Percentiles rank a stretch among this genome's conserved stretches.
phyloP scores from a whole-genome alignment of 495 filamentous ascomycete species.

The Lophiostoma macrostomum region DNA sequence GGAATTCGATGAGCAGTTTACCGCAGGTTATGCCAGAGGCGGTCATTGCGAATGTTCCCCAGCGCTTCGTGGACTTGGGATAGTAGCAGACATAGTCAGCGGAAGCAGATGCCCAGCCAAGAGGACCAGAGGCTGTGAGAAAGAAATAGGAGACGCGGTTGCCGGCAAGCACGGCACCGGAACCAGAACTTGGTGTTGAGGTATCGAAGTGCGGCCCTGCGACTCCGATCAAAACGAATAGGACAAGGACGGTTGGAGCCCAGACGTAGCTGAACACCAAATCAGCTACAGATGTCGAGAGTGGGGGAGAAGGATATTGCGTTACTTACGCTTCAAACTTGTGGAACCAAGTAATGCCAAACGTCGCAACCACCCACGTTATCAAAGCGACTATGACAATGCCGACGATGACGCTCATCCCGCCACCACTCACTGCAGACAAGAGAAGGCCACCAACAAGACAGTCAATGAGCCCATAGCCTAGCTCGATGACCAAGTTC shows the following conservation, averaged over 20 bases:
- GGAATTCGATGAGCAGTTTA: constrained; percentile 22
- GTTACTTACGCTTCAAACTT: constrained; percentile 30
- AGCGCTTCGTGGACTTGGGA: constrained; percentile 24
- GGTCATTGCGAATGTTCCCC: constrained; percentile 23
- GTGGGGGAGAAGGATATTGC: too few species aligned
- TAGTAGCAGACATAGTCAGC: constrained; percentile 35
- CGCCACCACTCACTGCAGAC: constrained; percentile 43
- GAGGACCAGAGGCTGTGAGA: constrained; percentile 26
- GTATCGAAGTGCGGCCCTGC: constrained; percentile 34
- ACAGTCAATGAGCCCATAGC: constrained; percentile 28
- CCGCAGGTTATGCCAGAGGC: constrained; percentile 20
- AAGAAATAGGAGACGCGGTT: constrained; percentile 34
- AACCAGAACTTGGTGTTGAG: constrained; percentile 21
- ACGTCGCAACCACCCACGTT: constrained; percentile 29
- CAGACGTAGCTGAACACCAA: constrained; percentile 13
- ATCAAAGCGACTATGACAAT: constrained; percentile 32
- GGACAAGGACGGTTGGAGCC: constrained; percentile 27
- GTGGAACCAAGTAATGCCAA: constrained; percentile 33
- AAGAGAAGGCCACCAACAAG: constrained; percentile 54
- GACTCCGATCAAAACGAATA: constrained; percentile 33
- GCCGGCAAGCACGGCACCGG: constrained; percentile 11
- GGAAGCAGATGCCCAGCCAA: constrained; percentile 25
- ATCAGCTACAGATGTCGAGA: background rate
- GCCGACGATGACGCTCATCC: constrained; percentile 32
- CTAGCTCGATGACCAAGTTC: constrained; percentile 33